Evolutionary conservation across 2,329 filamentous ascomycete species (phyloP), one percentile per base, ranked within the genome.

Genomic region (Colletotrichum sp.): DNA sequence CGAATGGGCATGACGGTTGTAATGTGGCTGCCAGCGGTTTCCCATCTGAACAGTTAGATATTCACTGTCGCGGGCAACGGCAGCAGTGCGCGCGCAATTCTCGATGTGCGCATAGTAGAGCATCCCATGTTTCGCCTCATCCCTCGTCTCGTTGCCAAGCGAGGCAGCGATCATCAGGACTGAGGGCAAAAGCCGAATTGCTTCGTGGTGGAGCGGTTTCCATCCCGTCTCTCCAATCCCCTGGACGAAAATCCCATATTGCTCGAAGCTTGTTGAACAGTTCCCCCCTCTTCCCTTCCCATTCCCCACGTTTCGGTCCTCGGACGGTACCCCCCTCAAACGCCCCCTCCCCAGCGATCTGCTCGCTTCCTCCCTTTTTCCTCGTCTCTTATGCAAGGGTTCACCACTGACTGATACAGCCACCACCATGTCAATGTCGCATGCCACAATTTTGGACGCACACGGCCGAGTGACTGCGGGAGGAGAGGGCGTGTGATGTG

Each of bases 221-320:
- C 68, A 70, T 63, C 57, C 57, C n/a, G 36, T 70, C 68, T 59
- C 68, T 63, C 57, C 36, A n/a, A 36, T 70, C 68, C 68, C 68
- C 68, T 70, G 68, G 68, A 24, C 68, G 26, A 52, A 55, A 44
- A 34, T 69, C 67, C 34, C 67, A 69, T 69, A 34, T n/a, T 62
- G 52, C 32, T 57, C 36, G 67, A 70, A 70, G 66, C 71, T 57
- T 70, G 30, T 34, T 65, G 12, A 26, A 59, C 12, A 5, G 30
- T 49, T 57, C 10, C 21, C 36, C 18, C 71, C 8, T n/a, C 28
- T 68, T 44, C 39, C 71, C 24, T 64, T 64, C 16, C 66, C 71
- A 70, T 73, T 73, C 71, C 66, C 66, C 59, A 70, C 44, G 66
- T 70, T 59, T 59, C 21, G 28, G 44, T 52, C 44, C 44, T 52